A percentile compares a stretch with the other conserved stretches of the same genome.
phyloP scores from a whole-genome alignment of 2,329 filamentous ascomycete genomes.

The Neofusicoccum sp. region DNA sequence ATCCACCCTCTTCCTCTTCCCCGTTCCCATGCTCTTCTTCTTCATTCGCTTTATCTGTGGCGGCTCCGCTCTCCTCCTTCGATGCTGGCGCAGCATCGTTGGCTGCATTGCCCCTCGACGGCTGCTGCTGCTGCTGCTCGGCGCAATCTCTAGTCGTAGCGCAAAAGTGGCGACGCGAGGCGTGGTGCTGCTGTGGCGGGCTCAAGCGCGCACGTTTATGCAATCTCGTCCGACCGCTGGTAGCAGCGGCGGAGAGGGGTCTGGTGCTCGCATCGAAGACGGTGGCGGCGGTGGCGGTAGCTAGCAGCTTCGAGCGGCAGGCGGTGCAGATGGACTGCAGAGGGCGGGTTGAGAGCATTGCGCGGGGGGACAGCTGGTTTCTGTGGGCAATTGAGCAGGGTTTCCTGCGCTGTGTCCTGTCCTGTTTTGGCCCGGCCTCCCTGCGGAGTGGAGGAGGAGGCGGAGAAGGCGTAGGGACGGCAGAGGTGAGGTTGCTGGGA shows the following conservation, averaged over 20 bases:
- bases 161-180: not conserved
- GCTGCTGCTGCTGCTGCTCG: not conserved
- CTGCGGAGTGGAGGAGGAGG: too few relatives aligned
- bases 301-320: conserved; percentile 9
- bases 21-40: not conserved
- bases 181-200: not conserved
- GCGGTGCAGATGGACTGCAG: conserved; percentile 18
- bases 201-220: conserved; percentile 9
- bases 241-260: not conserved
- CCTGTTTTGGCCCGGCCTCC: too few relatives aligned
- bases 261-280: conserved; percentile 4
- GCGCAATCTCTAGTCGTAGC: not conserved
- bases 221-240: not conserved
- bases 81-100: not conserved
- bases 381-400: not conserved
- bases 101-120: not conserved
- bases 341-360: conserved; percentile 16
- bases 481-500: not conserved
- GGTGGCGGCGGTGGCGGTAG: not conserved
- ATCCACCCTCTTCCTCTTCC: not conserved
- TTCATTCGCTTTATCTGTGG: not conserved
- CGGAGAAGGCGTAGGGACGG: not conserved
- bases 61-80: not conserved
- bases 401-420: too few relatives aligned
- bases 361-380: not conserved